phyloP scores from a whole-genome alignment of 805 yeast genomes.

The Cyberlindnera suaveolens region DNA sequence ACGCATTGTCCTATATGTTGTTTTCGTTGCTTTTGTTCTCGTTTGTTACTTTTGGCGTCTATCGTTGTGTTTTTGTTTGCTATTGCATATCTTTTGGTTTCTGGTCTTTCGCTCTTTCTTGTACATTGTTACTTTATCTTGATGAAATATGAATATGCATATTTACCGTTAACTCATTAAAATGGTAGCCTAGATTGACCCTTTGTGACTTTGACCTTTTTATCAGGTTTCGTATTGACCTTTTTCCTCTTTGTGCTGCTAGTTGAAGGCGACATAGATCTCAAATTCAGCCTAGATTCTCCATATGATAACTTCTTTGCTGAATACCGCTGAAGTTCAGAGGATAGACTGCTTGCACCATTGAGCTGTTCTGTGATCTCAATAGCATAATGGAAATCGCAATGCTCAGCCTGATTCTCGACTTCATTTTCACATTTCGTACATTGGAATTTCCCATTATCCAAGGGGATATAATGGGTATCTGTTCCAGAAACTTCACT shows the following conservation, averaged over 20 bases:
- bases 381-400: conserved; percentile 48
- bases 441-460: conserved; percentile 5
- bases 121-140: neutral
- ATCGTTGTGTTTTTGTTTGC: neutral
- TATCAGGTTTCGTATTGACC: conserved; percentile 1
- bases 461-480: neutral
- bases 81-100: neutral
- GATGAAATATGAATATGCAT: neutral
- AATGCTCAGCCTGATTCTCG: conserved; percentile 36
- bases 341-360: conserved; percentile 22
- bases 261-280: conserved; percentile 1
- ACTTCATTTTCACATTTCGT: conserved; percentile 12
- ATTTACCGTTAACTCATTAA: conserved; percentile 1
- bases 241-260: neutral
- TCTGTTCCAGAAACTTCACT: neutral
- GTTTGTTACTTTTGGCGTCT: neutral
- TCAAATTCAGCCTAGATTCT: conserved; percentile 3
- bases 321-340: conserved; percentile 8
- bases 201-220: conserved; percentile 11
- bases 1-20: neutral
- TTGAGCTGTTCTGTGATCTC: conserved; percentile 41
- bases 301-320: conserved; percentile 6
- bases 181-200: conserved; percentile 22
- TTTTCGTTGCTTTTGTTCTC: neutral
- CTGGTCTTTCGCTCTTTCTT: neutral